phyloP scores from a whole-genome alignment of 1,284 basidiomycete species.

The Marasmius oreades region DNA sequence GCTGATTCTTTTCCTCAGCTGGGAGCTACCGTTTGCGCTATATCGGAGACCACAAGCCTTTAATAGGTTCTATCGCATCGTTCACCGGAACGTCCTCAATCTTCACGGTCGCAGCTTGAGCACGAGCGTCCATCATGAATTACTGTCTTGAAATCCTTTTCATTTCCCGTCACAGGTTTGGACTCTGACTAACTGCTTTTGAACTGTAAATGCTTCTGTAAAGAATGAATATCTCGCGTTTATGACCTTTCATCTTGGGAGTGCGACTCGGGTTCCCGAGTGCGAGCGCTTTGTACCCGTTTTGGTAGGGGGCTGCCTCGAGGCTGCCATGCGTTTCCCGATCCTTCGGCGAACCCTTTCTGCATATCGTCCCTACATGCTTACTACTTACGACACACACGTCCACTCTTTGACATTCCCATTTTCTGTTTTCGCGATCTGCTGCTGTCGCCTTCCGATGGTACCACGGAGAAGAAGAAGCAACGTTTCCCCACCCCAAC shows the following conservation, averaged over 20 bases:
- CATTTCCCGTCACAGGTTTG: background rate
- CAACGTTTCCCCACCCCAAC: too few relatives aligned
- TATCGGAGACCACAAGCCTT: constrained; percentile 70
- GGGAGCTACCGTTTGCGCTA: constrained; percentile 72
- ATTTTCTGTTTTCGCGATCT: constrained; percentile 40
- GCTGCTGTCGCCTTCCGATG: constrained; percentile 22
- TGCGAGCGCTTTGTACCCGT: background rate
- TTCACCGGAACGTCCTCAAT: constrained; percentile 61
- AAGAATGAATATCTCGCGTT: background rate
- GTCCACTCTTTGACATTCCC: background rate
- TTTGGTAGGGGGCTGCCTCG: constrained; percentile 25
- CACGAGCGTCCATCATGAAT: too few relatives aligned
- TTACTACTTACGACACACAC: too few relatives aligned
- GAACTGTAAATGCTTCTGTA: background rate
- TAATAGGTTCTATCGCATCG: constrained; percentile 55
- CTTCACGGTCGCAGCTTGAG: constrained; percentile 45
- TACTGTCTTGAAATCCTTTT: background rate
- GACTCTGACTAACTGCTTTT: background rate
- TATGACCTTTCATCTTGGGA: too few relatives aligned
- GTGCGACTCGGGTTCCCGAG: background rate
- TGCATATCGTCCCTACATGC: too few relatives aligned
- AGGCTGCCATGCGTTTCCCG: constrained; percentile 29
- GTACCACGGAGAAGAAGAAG: constrained; percentile 34
- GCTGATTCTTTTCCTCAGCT: constrained; percentile 29
- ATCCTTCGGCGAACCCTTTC: too few relatives aligned